These are phyloP conservation scores for Kingdonia uniflora DNA, from an alignment of 164 flowering plant species.

Conservation along the genomic window DNA sequence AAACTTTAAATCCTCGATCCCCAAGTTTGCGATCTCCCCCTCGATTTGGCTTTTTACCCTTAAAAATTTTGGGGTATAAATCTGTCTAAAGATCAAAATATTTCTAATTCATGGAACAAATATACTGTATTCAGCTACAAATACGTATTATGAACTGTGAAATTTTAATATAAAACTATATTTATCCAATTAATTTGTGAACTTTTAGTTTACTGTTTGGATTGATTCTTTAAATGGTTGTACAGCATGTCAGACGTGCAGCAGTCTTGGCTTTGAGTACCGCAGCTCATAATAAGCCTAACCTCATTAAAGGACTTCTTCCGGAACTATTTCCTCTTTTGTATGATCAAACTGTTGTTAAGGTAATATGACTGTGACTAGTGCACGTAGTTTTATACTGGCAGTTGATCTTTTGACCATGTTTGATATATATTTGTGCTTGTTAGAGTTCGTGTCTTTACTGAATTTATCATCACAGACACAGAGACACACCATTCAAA, in stretches of 20 bases:
- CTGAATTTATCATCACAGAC: conserved; percentile 77
- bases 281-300: conserved; percentile 98
- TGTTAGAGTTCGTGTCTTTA: conserved; percentile 51
- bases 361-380: conserved; percentile 40
- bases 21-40: too few relatives aligned
- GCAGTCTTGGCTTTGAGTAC: conserved; percentile 95
- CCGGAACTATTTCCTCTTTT: conserved; percentile 89
- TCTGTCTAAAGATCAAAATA: too few relatives aligned
- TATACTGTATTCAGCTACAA: too few relatives aligned
- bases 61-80: too few relatives aligned
- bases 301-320: conserved; percentile 83
- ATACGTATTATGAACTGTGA: too few relatives aligned
- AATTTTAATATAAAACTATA: too few relatives aligned
- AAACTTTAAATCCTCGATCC: too few relatives aligned
- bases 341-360: conserved; percentile 91
- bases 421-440: too few relatives aligned
- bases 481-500: too few relatives aligned
- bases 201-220: neutral
- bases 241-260: conserved; percentile 99
- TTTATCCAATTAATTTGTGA: too few relatives aligned
- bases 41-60: too few relatives aligned
- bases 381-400: conserved; percentile 54
- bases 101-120: too few relatives aligned
- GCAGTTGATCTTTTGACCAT: conserved; percentile 74
- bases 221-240: conserved; percentile 7